Base-by-base conservation (phyloP, 352 stramenopile genomes). In the Peronosclerospora sorghi region DNA sequence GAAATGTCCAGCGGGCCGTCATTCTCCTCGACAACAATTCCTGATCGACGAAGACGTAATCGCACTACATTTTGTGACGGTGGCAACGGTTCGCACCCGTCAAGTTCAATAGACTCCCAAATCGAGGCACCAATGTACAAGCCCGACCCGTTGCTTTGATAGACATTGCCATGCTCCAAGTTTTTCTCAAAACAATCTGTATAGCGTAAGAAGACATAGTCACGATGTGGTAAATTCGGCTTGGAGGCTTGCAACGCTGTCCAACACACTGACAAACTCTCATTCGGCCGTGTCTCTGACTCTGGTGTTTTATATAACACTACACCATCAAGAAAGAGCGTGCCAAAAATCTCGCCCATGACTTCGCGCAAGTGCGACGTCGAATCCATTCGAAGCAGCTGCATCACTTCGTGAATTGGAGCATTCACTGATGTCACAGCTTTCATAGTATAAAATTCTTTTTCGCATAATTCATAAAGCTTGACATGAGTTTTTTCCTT, bases 371-470 rank as follows among this genome's bases (percentile, higher is more conserved):
- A 51, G 44, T 66, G 76, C 9, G 54, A 15, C 1, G 79, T 87
- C 1, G 61, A 62, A 12, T 84, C 68, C 79, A 89, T 89, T 35
- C 65, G 57, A 36, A 89, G 68, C 41, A 92, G 48, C 30, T 80
- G 64, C 76, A 92, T 89, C 39, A 92, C 74, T 29, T 92, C 76
- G 14, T 69, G 56, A n/a, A 91, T 60, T 13, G 68, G 70, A 3
- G 76, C 74, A 45, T 67, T 78, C 28, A 86, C 72, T 8, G 65
- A 81, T 1, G 73, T 68, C 29, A 87, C 74, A 30, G 72, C 76
- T 30, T 86, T 86, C 75, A 91, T 89, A 0, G 79, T 91, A 62
- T 76, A 89, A 52, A 91, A 87, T 48, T 91, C 79, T 37, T 86
- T 79, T 45, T 88, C 75, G 21, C 55, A 59, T 18, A 87, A 54